Conservation (phyloP, 2,329 filamentous ascomycete species). For the Verticillium nubilum region DNA sequence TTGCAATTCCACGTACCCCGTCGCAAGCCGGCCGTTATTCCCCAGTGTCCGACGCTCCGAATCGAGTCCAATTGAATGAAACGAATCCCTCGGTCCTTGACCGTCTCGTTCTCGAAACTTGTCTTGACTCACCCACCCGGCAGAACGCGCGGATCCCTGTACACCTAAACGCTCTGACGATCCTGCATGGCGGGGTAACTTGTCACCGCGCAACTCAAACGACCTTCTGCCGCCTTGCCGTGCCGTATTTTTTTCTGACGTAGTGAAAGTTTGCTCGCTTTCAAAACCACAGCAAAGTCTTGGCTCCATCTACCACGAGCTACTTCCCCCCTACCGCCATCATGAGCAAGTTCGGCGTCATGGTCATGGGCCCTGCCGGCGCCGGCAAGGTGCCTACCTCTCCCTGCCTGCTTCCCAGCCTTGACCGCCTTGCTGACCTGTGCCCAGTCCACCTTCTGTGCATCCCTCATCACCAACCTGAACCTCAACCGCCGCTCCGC, state of each 20-base stretch:
- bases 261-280: neutral
- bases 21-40: neutral
- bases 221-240: neutral
- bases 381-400: slow-evolving; percentile 68
- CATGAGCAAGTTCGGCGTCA: slow-evolving; percentile 92
- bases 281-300: neutral
- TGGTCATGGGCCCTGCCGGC: slow-evolving; percentile 94
- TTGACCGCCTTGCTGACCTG: neutral
- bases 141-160: neutral
- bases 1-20: neutral
- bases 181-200: slow-evolving; percentile 13
- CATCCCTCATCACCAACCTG: slow-evolving; percentile 86
- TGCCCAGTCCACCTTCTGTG: slow-evolving; percentile 81
- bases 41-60: neutral
- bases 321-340: slow-evolving; percentile 14
- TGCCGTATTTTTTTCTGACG: neutral
- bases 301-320: neutral
- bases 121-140: neutral
- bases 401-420: neutral
- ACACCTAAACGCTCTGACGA: neutral
- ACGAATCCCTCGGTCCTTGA: neutral
- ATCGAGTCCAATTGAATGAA: neutral
- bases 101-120: neutral
- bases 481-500: slow-evolving; percentile 86
- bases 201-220: slow-evolving; percentile 3